Base-by-base conservation (phyloP, 2,329 filamentous ascomycete genomes). In the Aspergillus phoenicis region DNA sequence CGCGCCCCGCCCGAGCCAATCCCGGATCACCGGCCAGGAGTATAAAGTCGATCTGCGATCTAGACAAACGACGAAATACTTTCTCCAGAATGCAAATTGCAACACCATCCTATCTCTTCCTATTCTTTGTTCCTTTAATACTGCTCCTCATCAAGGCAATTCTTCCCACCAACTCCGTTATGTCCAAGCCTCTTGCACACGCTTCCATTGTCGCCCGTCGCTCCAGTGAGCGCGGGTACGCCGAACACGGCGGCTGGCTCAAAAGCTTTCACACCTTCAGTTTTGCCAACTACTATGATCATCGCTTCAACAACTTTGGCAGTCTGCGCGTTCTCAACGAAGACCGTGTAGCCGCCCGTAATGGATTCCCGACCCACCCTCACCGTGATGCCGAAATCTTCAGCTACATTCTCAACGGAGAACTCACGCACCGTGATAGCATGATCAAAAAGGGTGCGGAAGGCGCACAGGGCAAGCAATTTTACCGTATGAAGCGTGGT, bases 361-460 rank as follows among this genome's bases (percentile, higher is more conserved):
- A 84, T 8, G 92, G 92, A 4, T 96, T 96, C 78, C 91, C 91
- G 4, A 93, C 91, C 0, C 93, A 96, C 73, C 87, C 87, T 26
- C 93, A 96, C 77, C 85, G 89, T 64, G 90, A 96, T 75, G 93
- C 92, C 75, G 90, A 96, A 77, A 96, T 96, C 78, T 96, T 94
- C 83, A 89, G 85, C 72, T 95, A 96, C 78, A 89, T 96, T 70
- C 82, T 96, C n/a, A 86, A 83, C 51, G 92, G 93, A 65, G 91
- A 94, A 77, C 85, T 96, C 64, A 94, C 93, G 52, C 93, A 96
- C 80, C 89, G 91, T 52, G 92, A 96, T 78, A 90, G 86, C 62
- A 93, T 96, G 88, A 85, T 91, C 68, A 85, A 86, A 75, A 91
- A 88, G 77, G 87, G 86, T 49, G 77, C 81, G 20, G 87, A 89